Evolutionary conservation across 225 moss, liverwort and hornwort species (phyloP).

Genomic region (Rhytidiadelphus loreus): DNA sequence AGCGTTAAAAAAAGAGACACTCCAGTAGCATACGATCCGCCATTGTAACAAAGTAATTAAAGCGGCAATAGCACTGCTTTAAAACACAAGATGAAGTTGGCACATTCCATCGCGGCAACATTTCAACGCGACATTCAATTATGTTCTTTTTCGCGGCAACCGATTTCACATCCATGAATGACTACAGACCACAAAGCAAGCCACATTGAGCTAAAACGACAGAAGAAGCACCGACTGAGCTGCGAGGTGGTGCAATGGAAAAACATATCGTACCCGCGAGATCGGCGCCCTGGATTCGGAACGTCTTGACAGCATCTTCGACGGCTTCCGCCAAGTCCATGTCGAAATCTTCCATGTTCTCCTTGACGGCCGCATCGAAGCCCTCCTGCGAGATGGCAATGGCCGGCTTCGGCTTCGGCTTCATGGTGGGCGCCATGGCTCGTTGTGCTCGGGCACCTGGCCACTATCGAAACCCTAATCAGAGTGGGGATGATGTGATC

Average conservation of each 20-base stretch:
- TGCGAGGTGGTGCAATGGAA: neutral
- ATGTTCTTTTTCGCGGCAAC: neutral
- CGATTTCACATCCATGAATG: neutral
- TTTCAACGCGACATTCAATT: neutral
- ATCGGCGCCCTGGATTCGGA: conserved; percentile 79
- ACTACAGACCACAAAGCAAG: neutral
- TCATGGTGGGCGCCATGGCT: conserved; percentile 40
- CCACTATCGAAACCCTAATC: neutral
- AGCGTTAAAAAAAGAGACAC: neutral
- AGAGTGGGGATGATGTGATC: neutral
- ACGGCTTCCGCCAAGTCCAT: conserved; percentile 79
- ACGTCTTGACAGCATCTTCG: conserved; percentile 67
- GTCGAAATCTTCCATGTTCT: conserved; percentile 89
- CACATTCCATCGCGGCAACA: neutral
- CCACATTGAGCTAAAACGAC: neutral
- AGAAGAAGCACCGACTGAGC: neutral
- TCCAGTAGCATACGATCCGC: neutral
- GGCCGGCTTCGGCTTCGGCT: neutral
- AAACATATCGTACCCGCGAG: conserved; percentile 39
- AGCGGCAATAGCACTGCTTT: neutral
- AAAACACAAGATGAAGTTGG: neutral
- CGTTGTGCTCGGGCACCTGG: neutral
- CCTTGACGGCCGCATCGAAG: conserved; percentile 76
- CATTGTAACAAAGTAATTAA: neutral
- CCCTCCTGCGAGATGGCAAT: conserved; percentile 69